A percentile compares a stretch with the other conserved stretches of the same genome.
Evolutionary conservation across 208 protist species (phyloP).

Genomic region (Acanthamoeba lenticulata): DNA sequence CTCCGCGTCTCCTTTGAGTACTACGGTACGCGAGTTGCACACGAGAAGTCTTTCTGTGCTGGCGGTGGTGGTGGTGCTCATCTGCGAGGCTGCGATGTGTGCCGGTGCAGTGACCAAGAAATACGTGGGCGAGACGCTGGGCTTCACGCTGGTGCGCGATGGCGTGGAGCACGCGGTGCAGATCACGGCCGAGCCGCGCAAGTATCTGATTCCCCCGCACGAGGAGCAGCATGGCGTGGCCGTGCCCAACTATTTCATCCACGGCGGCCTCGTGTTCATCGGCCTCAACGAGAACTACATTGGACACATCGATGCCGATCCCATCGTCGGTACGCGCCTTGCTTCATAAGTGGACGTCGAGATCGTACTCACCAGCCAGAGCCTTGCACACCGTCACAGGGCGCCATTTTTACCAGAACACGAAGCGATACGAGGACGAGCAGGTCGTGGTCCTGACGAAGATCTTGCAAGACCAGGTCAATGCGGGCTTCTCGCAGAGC

Average conservation of each 20-base stretch:
- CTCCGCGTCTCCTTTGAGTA: conserved; percentile 15
- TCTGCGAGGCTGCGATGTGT: background rate
- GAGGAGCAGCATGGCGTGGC: background rate
- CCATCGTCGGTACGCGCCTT: background rate
- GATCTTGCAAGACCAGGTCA: conserved; percentile 41
- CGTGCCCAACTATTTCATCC: conserved; percentile 18
- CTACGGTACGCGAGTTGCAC: background rate
- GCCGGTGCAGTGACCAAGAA: conserved; percentile 42
- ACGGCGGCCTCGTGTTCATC: background rate
- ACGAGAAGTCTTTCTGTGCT: background rate
- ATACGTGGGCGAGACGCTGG: background rate
- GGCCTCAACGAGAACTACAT: conserved; percentile 14
- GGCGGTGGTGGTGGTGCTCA: background rate
- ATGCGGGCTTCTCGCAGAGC: conserved; percentile 17
- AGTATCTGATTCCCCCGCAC: conserved; percentile 20
- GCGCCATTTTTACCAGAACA: conserved; percentile 14
- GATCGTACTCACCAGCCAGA: background rate
- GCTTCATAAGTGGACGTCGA: background rate
- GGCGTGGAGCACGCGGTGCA: background rate
- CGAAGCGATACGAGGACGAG: conserved; percentile 20
- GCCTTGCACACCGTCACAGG: background rate
- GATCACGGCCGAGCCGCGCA: background rate
- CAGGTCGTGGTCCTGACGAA: conserved; percentile 24
- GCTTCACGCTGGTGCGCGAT: background rate
- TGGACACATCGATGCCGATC: background rate